Evolutionary conservation across 306 rosid genomes (phyloP).

Genomic region (Acacia acuminata): DNA sequence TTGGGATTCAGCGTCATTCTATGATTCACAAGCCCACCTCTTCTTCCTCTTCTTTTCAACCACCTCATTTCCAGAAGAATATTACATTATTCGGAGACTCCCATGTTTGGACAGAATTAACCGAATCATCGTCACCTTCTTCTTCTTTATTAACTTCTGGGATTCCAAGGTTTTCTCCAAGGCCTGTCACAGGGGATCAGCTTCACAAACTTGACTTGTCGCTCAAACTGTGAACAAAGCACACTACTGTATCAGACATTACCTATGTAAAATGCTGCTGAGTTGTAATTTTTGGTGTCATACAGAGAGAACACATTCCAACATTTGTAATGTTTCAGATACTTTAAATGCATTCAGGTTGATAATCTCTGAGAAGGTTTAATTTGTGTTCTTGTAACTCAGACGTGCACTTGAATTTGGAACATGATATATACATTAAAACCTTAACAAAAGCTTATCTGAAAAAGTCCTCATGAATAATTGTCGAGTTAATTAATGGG

Average conservation of each 20-base stretch:
- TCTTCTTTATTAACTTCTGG: conserved; percentile 29
- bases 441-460: not conserved
- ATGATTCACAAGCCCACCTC: conserved; percentile 65
- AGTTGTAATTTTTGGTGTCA: not conserved
- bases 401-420: not conserved
- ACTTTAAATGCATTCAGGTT: conserved; percentile 44
- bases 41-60: conserved; percentile 30
- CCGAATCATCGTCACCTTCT: conserved; percentile 42
- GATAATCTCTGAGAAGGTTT: conserved; percentile 7
- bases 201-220: conserved; percentile 88
- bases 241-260: not conserved
- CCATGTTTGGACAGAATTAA: conserved; percentile 31
- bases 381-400: conserved; percentile 11
- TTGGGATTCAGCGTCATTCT: conserved; percentile 79
- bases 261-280: not conserved
- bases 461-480: not conserved
- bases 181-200: conserved; percentile 36
- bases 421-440: not conserved
- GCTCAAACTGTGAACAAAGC: conserved; percentile 66
- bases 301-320: not conserved
- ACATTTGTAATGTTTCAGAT: not conserved
- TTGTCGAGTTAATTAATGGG: not conserved
- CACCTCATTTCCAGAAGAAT: conserved; percentile 43
- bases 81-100: conserved; percentile 20
- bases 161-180: conserved; percentile 47